These are phyloP conservation scores for Barnettozyma populi DNA, from an alignment of 805 yeast genomes.

Conservation along the genomic window DNA sequence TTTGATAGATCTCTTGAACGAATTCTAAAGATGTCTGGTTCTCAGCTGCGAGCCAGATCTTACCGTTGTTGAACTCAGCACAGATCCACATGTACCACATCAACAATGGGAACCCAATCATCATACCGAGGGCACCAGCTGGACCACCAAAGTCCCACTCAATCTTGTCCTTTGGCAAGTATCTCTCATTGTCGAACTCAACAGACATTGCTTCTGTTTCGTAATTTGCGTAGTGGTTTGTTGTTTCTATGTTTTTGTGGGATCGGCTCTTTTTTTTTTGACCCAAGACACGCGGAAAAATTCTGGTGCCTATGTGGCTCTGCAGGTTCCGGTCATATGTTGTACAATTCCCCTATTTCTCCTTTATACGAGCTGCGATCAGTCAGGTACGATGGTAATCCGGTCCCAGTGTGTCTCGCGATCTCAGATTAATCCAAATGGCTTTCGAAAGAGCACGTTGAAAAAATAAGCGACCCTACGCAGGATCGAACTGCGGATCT, in stretches of 20 bases:
- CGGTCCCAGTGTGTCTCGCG: too few relatives aligned
- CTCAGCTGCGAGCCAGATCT: conserved; percentile 59
- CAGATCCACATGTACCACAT: conserved; percentile 98
- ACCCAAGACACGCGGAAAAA: not conserved
- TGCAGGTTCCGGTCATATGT: too few relatives aligned
- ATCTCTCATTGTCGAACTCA: conserved; percentile 20
- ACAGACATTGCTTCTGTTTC: not conserved
- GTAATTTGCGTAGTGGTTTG: not conserved
- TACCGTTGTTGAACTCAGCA: conserved; percentile 73
- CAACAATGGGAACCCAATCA: conserved; percentile 83
- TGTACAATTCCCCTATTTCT: too few relatives aligned
- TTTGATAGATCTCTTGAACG: conserved; percentile 36
- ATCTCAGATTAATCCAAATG: too few relatives aligned
- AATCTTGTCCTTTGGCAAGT: conserved; percentile 43
- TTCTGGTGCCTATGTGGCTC: too few relatives aligned
- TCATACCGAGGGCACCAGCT: conserved; percentile 83
- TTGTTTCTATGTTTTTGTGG: not conserved
- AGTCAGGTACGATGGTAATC: too few relatives aligned
- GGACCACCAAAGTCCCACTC: conserved; percentile 95
- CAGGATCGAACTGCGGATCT: conserved; percentile 48
- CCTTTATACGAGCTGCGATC: too few relatives aligned
- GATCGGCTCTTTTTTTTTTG: not conserved
- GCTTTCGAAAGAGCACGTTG: too few relatives aligned
- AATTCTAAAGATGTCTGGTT: conserved; percentile 46
- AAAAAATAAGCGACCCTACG: conserved; percentile 35